Conservation (phyloP, 768 basidiomycete genomes). For the Ramaria rubella region DNA sequence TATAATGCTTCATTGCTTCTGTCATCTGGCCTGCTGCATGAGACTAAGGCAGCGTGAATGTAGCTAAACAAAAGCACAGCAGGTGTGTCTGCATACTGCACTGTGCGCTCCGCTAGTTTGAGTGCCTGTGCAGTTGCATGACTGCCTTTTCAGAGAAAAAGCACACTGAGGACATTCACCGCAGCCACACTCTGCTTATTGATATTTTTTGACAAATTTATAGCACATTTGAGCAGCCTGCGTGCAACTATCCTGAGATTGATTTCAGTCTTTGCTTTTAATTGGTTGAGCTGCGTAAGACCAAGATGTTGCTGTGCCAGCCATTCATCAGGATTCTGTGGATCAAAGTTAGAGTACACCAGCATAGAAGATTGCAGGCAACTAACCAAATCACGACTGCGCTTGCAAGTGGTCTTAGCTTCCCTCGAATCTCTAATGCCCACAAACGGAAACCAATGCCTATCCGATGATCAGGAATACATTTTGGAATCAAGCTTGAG, state of each 20-base stretch:
- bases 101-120: conserved; percentile 89
- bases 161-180: conserved; percentile 74
- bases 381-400: conserved; percentile 78
- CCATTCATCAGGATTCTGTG: conserved; percentile 72
- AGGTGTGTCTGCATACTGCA: conserved; percentile 89
- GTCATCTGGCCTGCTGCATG: conserved; percentile 50
- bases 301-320: conserved; percentile 78
- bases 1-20: conserved; percentile 69
- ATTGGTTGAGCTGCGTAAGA: conserved; percentile 79
- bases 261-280: conserved; percentile 67
- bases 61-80: conserved; percentile 83
- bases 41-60: conserved; percentile 72
- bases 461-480: conserved; percentile 87
- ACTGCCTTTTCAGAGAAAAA: conserved; percentile 69
- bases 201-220: conserved; percentile 59
- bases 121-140: conserved; percentile 65
- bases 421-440: conserved; percentile 76
- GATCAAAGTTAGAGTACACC: background rate
- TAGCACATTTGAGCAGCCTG: conserved; percentile 58
- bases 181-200: conserved; percentile 72
- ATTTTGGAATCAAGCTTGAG: conserved; percentile 69
- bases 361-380: background rate
- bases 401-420: conserved; percentile 84
- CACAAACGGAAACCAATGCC: conserved; percentile 94
- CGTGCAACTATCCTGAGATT: conserved; percentile 55